A percentile compares a stretch with the other conserved stretches of the same genome.
These are phyloP conservation scores for Drechslera avenae DNA, from an alignment of 2,329 filamentous ascomycete species.

Conservation along the genomic window DNA sequence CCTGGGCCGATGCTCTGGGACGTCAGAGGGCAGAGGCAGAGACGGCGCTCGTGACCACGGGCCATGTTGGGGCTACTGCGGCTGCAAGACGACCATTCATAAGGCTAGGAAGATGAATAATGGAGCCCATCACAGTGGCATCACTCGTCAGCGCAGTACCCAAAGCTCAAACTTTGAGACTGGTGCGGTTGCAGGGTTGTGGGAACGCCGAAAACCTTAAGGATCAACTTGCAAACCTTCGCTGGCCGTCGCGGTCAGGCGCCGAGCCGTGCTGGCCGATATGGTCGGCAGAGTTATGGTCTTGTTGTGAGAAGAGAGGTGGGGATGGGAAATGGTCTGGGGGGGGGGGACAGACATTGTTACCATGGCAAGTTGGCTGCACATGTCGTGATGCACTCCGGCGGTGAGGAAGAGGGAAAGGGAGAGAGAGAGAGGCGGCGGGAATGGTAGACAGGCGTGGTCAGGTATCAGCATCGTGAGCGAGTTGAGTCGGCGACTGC, in stretches of 20 bases:
- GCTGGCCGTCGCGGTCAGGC: constrained; percentile 27
- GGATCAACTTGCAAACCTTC: constrained; percentile 38
- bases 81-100: constrained; percentile 24
- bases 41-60: constrained; percentile 16
- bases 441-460: constrained; percentile 19
- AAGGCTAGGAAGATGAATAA: constrained; percentile 40
- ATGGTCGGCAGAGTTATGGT: constrained; percentile 18
- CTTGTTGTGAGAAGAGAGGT: constrained; percentile 9
- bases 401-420: constrained; percentile 10
- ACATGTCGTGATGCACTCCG: constrained; percentile 20
- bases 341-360: no score
- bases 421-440: constrained; percentile 10
- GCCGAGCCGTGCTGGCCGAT: constrained; percentile 31
- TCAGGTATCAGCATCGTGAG: constrained; percentile 12
- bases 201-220: constrained; percentile 46
- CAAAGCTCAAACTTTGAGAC: constrained; percentile 45
- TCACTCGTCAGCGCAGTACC: constrained; percentile 34
- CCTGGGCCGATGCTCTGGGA: constrained; percentile 36
- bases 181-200: constrained; percentile 46
- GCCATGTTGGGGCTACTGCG: constrained; percentile 30
- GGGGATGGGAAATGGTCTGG: not conserved
- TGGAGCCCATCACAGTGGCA: constrained; percentile 16
- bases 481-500: constrained; percentile 14
- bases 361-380: no score
- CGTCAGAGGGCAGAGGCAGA: constrained; percentile 25